Conservation (phyloP, 2,329 filamentous ascomycete genomes). For the Colletotrichum spaethianum region DNA sequence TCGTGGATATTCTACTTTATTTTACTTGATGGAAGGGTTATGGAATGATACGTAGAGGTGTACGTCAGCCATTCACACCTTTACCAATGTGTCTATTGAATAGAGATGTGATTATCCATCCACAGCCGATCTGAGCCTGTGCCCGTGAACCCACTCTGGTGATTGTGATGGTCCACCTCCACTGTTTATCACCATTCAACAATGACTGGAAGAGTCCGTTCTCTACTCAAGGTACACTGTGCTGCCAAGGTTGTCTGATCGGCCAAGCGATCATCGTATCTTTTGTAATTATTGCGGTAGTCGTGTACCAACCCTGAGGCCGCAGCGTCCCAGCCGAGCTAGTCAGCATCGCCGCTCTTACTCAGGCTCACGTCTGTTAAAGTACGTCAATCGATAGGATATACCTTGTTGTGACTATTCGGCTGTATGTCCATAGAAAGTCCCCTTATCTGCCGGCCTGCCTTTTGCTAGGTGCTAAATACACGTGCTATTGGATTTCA, state of each 20-base stretch:
- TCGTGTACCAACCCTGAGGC: not conserved
- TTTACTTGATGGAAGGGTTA: constrained; percentile 31
- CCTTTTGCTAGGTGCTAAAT: no score
- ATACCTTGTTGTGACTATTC: no score
- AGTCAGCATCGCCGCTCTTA: no score
- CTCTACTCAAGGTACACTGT: not conserved
- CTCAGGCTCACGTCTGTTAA: no score
- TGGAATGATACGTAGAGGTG: constrained; percentile 35
- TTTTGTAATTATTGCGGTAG: not conserved
- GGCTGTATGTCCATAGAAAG: no score
- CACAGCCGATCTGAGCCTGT: not conserved
- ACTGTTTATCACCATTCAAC: not conserved
- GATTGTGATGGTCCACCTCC: not conserved
- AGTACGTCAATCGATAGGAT: no score
- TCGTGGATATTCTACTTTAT: constrained; percentile 36
- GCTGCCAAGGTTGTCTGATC: no score
- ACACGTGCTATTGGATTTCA: no score
- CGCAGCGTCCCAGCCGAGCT: no score
- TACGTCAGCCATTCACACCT: constrained; percentile 28
- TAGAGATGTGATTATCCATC: constrained; percentile 31
- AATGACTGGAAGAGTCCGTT: not conserved
- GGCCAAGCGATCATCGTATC: not conserved
- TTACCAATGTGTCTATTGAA: constrained; percentile 33
- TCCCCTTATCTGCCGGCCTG: no score
- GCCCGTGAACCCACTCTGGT: not conserved